These are phyloP conservation scores for Xanthoconium separans DNA, from an alignment of 1,284 basidiomycete genomes.

Conservation along the genomic window DNA sequence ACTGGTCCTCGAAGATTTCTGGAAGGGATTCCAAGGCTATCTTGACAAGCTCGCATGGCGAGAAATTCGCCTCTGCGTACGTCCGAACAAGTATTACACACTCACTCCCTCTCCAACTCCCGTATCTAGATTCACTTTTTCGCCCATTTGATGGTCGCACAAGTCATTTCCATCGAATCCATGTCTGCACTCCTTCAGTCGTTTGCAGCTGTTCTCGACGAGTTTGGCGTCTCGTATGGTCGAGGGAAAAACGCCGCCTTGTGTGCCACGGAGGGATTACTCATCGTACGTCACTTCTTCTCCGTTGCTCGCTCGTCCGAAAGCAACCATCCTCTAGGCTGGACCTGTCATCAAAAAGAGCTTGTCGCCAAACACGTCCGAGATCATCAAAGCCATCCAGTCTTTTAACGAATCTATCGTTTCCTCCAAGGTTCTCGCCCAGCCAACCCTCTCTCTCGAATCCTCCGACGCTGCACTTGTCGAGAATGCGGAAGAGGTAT, in stretches of 20 bases:
- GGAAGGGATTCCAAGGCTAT: slow-evolving; percentile 82
- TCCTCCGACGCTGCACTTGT: slow-evolving; percentile 37
- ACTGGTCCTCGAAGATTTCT: slow-evolving; percentile 84
- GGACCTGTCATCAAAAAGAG: slow-evolving; percentile 56
- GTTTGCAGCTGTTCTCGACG: slow-evolving; percentile 83
- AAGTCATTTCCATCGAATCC: slow-evolving; percentile 72
- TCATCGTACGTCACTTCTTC: slow-evolving; percentile 56
- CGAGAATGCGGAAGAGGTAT: slow-evolving; percentile 61
- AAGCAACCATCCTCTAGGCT: slow-evolving; percentile 41
- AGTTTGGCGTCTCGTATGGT: slow-evolving; percentile 86
- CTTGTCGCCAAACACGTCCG: slow-evolving; percentile 49
- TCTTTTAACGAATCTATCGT: slow-evolving; percentile 60
- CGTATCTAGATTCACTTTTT: slow-evolving; percentile 80
- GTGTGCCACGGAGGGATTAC: slow-evolving; percentile 85
- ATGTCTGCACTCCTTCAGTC: slow-evolving; percentile 78
- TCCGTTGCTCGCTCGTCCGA: not conserved
- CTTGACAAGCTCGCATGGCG: slow-evolving; percentile 88
- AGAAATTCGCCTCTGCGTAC: slow-evolving; percentile 80
- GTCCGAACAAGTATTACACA: slow-evolving; percentile 26
- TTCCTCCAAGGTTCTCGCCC: slow-evolving; percentile 59
- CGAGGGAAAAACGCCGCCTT: slow-evolving; percentile 83
- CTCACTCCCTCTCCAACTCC: slow-evolving; percentile 4
- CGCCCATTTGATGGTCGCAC: slow-evolving; percentile 77
- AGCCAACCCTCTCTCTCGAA: slow-evolving; percentile 53
- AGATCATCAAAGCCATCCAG: slow-evolving; percentile 67